Evolutionary conservation across 2,329 filamentous ascomycete species (phyloP).

Genomic region (Rasamsonia emersonii): DNA sequence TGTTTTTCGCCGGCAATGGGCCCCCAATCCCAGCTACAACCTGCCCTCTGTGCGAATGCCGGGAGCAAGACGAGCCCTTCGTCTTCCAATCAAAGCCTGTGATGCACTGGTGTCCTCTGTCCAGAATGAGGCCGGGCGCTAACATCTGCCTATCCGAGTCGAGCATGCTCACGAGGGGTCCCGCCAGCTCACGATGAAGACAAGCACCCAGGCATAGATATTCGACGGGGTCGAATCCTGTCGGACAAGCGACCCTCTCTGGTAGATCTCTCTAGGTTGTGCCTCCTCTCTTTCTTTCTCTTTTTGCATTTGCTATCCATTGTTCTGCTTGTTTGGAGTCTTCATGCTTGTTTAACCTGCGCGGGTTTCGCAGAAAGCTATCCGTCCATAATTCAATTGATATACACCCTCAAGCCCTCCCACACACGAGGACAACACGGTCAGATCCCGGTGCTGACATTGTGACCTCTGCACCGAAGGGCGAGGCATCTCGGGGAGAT

Average conservation of each 20-base stretch:
- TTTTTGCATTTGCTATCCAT: neutral
- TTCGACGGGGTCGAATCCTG: too few relatives aligned
- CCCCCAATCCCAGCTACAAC: too few relatives aligned
- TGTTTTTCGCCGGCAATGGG: too few relatives aligned
- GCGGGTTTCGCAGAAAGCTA: conserved; percentile 21
- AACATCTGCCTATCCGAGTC: conserved; percentile 13
- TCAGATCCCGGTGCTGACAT: too few relatives aligned
- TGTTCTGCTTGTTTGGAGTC: neutral
- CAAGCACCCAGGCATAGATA: conserved; percentile 19
- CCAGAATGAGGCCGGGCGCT: conserved; percentile 22
- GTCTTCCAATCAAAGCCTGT: conserved; percentile 6
- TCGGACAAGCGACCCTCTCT: conserved; percentile 13
- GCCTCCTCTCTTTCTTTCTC: conserved; percentile 12
- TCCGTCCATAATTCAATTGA: conserved; percentile 2
- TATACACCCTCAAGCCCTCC: neutral
- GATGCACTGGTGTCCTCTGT: too few relatives aligned
- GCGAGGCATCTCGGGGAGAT: too few relatives aligned
- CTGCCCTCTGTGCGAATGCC: too few relatives aligned
- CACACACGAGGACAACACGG: too few relatives aligned
- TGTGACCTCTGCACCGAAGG: too few relatives aligned
- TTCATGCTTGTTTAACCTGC: conserved; percentile 9
- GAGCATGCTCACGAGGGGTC: conserved; percentile 5
- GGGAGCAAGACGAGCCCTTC: too few relatives aligned
- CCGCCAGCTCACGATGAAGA: conserved; percentile 2
- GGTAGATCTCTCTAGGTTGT: conserved; percentile 9